phyloP scores from a whole-genome alignment of 164 flowering plant species.

The Berberis thunbergii region DNA sequence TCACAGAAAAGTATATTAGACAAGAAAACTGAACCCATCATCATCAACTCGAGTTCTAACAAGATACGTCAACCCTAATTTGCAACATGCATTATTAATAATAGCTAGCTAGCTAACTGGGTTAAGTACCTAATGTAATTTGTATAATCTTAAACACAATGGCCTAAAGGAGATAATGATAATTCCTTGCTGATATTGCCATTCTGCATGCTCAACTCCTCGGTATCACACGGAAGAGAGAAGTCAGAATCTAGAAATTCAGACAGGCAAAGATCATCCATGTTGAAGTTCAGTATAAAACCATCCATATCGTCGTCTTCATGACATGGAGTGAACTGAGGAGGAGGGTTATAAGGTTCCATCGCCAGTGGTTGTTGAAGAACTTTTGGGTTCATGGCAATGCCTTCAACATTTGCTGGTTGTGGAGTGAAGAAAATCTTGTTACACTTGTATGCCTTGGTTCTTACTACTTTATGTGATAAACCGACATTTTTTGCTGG shows the following conservation, averaged over 20 bases:
- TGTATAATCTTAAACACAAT: no score
- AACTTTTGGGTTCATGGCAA: neutral
- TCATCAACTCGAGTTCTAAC: no score
- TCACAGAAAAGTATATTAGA: no score
- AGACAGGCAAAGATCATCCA: neutral
- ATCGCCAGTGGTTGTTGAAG: neutral
- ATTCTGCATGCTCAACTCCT: no score
- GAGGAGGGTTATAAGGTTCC: neutral
- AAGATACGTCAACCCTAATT: no score
- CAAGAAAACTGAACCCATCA: no score
- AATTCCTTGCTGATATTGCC: no score
- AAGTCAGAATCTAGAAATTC: neutral
- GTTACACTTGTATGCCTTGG: constrained; percentile 18
- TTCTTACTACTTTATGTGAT: constrained; percentile 3
- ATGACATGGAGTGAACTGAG: neutral
- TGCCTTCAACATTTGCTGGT: neutral
- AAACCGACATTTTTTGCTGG: neutral
- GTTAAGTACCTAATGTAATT: no score
- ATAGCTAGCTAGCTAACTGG: no score
- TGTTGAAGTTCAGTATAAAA: neutral
- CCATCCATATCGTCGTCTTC: neutral
- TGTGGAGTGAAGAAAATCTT: constrained; percentile 6
- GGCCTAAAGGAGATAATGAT: no score
- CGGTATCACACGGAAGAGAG: neutral
- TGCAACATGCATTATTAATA: no score